Base-by-base conservation (phyloP, 2,329 filamentous ascomycete species). In the Cercospora sesami region DNA sequence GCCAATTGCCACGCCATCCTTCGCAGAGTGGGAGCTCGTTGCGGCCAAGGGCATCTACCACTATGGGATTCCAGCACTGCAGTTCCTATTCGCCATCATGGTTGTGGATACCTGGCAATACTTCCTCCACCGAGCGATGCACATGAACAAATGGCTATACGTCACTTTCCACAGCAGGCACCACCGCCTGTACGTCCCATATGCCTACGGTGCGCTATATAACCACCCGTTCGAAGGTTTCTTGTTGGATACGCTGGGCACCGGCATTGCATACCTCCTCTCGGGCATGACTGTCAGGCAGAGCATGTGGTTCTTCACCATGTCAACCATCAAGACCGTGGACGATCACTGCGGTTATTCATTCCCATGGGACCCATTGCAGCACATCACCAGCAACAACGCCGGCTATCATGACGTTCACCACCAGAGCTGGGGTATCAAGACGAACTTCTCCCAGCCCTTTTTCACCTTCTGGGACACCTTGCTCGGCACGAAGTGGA, bases 401-500 rank as follows among this genome's bases (percentile, higher is more conserved):
- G 94, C 95, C 28, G 90, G 90, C 39, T 99, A 98, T 80, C 95
- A 99, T 78, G 95, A 99, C 77, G 94, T 99, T 68, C 95, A 99
- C 81, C 95, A 99, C 82, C 95, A 99, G 81, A 96, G 92, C 80
- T 98, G 94, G 94, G 95, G 95, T 66, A 97, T 99, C 85, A 99
- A 98, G 86, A 91, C 90, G 72, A 96, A 96, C 81, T 96, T 79
- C 69, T 76, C 74, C 59, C 92, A 96, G 80, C 92, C 92, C 3
- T 96, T 94, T 82, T 97, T 98, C 82, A 97, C 91, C 59, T 93
- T 97, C 81, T 98, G 95, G 93, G 95, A 99, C 79, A 85, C 87
- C 58, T 77, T 93, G 30, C 83, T 97, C 23, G 89, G 90, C 62
- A 99, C 95, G 26, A 91, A 88, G 80, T 97, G 93, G 89, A 88